Conservation (phyloP, 306 rosid genomes). For the Cucurbita ficifolia region DNA sequence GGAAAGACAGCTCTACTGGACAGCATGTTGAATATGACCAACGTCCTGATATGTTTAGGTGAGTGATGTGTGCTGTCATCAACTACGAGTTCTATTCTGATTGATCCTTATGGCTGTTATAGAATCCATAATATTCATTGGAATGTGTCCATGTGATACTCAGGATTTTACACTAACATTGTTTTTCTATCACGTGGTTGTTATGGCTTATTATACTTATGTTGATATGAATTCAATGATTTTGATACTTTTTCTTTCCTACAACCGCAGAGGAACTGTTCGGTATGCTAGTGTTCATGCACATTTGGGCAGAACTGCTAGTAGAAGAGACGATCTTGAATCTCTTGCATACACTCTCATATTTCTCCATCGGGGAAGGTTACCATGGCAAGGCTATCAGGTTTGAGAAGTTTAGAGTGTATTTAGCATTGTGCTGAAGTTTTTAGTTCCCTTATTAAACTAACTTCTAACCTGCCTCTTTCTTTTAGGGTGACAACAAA, state of each 20-base stretch:
- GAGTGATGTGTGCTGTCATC: not conserved
- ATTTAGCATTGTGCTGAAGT: not conserved
- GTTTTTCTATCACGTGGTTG: not conserved
- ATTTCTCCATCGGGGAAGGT: slow-evolving; percentile 76
- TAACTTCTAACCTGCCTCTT: not conserved
- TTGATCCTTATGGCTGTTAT: not conserved
- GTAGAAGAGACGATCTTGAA: slow-evolving; percentile 92
- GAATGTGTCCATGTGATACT: not conserved
- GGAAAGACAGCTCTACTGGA: slow-evolving; percentile 70
- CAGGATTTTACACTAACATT: not conserved
- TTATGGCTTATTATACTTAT: not conserved
- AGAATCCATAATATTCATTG: not conserved
- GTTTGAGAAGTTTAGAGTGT: slow-evolving; percentile 20
- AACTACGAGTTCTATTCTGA: not conserved
- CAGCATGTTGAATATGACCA: slow-evolving; percentile 89
- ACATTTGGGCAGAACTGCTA: slow-evolving; percentile 91
- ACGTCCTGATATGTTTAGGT: slow-evolving; percentile 97
- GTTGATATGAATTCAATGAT: not conserved
- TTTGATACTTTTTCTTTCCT: slow-evolving; percentile 2
- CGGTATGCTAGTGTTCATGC: slow-evolving; percentile 98
- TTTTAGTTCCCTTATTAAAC: not conserved
- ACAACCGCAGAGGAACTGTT: slow-evolving; percentile 61
- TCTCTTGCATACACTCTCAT: slow-evolving; percentile 90
- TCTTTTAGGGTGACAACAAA: slow-evolving; percentile 64
- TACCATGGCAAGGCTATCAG: slow-evolving; percentile 97